Base-by-base conservation (phyloP, 2,329 filamentous ascomycete species). In the Trichophyton simii region DNA sequence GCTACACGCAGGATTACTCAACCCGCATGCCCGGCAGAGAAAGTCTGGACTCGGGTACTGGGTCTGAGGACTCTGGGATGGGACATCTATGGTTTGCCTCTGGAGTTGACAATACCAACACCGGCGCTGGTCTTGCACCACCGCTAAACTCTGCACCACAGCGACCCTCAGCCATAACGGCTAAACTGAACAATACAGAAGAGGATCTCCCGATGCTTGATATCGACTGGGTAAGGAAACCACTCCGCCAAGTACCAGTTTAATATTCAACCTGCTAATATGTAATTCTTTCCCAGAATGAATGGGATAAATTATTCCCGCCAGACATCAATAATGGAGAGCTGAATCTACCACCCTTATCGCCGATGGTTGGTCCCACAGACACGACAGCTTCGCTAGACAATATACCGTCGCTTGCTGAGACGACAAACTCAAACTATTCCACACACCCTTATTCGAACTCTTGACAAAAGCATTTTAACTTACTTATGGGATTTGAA, bases 201-300 rank as follows among this genome's bases (percentile, higher is more conserved):
- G 65, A 69, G 60, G 62, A 69, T 65, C 60, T 72, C 28, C 65
- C 73, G 62, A 74, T 77, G 71, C 68, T 83, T 46, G 82, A 83
- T 61, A 82, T 87, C 65, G 84, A 88, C 66, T 87, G 84, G 85
- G 84, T 86, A 72, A 75, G 82, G 77, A 13, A 22, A n/a, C 22
- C 36, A 44, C 22, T 42, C 22, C 13, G 9, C 36, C 13, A 54
- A 46, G 15, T 20, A 7, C 15, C 5, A 18, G n/a, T 46, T 25
- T 25, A 22, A 48, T 7, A 3, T 25, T 22, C 2, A 2, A 13
- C 9, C 20, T 11, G 44, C 44, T 48, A 48, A 48, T 38, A 13
- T 13, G 22, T 48, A 9, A 25, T 11, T 22, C 18, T 48, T 20
- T 11, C 36, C 59, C 15, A 72, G 71, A 63, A 66, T 34, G 71